Conservation (phyloP, 306 rosid genomes). For the Quercus agrifolia region DNA sequence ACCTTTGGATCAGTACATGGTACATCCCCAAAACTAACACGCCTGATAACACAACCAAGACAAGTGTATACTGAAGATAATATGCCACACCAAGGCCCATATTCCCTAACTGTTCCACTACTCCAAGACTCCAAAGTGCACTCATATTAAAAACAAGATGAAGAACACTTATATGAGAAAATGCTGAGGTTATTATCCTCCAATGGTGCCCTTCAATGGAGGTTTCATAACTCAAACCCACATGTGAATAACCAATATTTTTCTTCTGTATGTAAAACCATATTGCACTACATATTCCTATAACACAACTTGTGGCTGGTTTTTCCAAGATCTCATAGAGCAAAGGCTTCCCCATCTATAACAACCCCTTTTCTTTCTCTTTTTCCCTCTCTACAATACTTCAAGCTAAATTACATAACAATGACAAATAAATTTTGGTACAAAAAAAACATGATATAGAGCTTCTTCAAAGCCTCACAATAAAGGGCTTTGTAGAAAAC, state of each 20-base stretch:
- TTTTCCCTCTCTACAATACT: conserved; percentile 4
- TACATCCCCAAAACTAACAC: conserved; percentile 70
- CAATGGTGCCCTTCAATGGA: conserved; percentile 88
- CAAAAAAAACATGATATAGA: conserved; percentile 24
- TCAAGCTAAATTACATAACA: background rate
- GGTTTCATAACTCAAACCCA: conserved; percentile 88
- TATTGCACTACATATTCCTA: conserved; percentile 79
- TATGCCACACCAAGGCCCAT: conserved; percentile 79
- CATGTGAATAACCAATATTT: conserved; percentile 88
- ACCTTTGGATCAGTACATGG: conserved; percentile 76
- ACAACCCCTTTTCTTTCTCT: conserved; percentile 6
- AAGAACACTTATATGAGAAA: conserved; percentile 85
- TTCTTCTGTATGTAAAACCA: conserved; percentile 95
- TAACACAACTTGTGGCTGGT: conserved; percentile 81
- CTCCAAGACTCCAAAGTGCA: conserved; percentile 98
- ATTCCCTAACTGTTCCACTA: conserved; percentile 65
- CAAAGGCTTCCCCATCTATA: conserved; percentile 86
- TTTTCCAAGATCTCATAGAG: conserved; percentile 87
- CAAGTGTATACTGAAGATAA: conserved; percentile 93
- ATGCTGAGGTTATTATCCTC: conserved; percentile 91
- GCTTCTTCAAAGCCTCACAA: conserved; percentile 13
- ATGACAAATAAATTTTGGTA: background rate
- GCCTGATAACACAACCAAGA: conserved; percentile 76
- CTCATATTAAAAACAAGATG: conserved; percentile 97
- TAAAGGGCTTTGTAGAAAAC: conserved; percentile 21